These are phyloP conservation scores for Pichia eremophila DNA, from an alignment of 805 yeast species.

Conservation along the genomic window DNA sequence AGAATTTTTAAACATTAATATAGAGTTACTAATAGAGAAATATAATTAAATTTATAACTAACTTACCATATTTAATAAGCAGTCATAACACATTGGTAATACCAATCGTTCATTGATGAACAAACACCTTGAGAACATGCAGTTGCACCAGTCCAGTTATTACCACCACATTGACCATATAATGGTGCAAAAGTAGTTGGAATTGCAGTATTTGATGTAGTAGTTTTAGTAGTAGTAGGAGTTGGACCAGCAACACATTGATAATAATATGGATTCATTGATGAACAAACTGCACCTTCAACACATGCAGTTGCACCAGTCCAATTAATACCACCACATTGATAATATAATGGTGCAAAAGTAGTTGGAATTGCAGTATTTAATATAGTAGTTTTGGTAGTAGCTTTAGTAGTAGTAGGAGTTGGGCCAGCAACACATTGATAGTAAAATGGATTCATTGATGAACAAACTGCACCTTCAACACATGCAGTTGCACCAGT, in stretches of 20 bases:
- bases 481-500: conserved; percentile 17
- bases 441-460: conserved; percentile 18
- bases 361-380: neutral
- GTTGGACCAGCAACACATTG: conserved; percentile 16
- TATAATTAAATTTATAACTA: neutral
- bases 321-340: conserved; percentile 16
- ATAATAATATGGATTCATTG: conserved; percentile 15
- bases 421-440: conserved; percentile 15
- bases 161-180: conserved; percentile 22
- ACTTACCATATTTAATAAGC: neutral
- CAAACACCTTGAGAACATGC: conserved; percentile 18
- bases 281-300: conserved; percentile 14
- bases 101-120: conserved; percentile 16
- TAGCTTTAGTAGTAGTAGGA: neutral
- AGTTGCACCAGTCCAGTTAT: conserved; percentile 13
- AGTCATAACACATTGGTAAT: conserved; percentile 19
- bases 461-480: conserved; percentile 14
- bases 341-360: conserved; percentile 6
- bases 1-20: too few species aligned
- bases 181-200: conserved; percentile 9
- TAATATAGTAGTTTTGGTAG: neutral
- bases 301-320: conserved; percentile 15
- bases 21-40: neutral
- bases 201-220: conserved; percentile 1
- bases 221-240: conserved; percentile 1